Evolutionary conservation across 371 early-diverging fungal species (phyloP).

Genomic region (Syncephalastrum racemosum): DNA sequence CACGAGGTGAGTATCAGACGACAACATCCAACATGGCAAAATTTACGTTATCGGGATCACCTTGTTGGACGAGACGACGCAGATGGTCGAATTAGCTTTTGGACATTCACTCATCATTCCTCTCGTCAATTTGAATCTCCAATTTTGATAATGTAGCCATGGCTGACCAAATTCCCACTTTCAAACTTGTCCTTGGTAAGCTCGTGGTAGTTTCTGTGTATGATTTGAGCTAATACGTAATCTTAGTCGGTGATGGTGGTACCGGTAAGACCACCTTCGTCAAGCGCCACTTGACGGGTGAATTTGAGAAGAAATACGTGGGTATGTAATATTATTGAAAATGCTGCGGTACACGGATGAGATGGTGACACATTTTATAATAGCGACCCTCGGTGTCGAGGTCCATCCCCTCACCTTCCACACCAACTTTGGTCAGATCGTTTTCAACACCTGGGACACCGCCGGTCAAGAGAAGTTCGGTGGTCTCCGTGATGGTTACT

Average conservation of each 20-base stretch:
- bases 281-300: conserved; percentile 99
- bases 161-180: conserved; percentile 62
- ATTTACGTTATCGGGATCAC: not conserved
- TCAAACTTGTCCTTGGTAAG: conserved; percentile 84
- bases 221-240: too few relatives aligned
- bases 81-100: not conserved
- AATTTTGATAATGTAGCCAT: conserved; percentile 20
- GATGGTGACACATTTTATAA: conserved; percentile 1
- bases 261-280: conserved; percentile 99
- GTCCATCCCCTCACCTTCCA: conserved; percentile 97
- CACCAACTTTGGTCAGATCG: conserved; percentile 95
- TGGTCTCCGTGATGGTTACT: conserved; percentile 99
- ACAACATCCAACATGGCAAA: too few relatives aligned
- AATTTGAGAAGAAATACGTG: conserved; percentile 99
- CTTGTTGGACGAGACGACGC: not conserved
- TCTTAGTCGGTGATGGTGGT: conserved; percentile 98
- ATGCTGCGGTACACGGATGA: not conserved
- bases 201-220: conserved; percentile 10
- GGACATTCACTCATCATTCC: not conserved
- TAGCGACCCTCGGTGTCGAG: conserved; percentile 99
- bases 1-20: too few relatives aligned
- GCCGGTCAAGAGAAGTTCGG: conserved; percentile 99
- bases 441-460: conserved; percentile 99
- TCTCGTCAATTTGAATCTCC: too few relatives aligned
- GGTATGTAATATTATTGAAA: conserved; percentile 69